Conservation (phyloP, 176 grass and related monocot species). For the Bromus sterilis region DNA sequence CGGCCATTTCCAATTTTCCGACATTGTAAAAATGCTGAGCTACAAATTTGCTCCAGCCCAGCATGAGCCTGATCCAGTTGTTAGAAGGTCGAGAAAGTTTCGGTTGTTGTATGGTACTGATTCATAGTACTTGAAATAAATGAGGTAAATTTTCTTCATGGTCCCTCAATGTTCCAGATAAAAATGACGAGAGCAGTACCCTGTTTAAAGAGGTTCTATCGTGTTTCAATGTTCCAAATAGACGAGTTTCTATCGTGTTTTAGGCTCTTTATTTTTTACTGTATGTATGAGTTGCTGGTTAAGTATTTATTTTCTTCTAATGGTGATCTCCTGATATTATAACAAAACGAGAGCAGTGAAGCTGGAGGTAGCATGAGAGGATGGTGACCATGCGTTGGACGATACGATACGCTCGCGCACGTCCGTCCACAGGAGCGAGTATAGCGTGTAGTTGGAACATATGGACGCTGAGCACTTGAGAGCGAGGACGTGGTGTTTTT, state of each 20-base stretch:
- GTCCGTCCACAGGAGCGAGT: neutral
- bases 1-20: neutral
- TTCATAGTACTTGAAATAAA: neutral
- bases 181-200: neutral
- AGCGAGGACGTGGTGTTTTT: too few relatives aligned
- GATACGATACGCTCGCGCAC: neutral
- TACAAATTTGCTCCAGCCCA: neutral
- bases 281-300: too few relatives aligned
- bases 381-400: neutral
- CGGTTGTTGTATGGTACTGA: neutral
- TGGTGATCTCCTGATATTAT: neutral
- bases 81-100: neutral
- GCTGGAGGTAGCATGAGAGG: neutral
- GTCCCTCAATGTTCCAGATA: neutral
- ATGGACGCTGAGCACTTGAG: neutral
- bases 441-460: neutral
- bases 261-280: neutral
- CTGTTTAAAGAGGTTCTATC: neutral
- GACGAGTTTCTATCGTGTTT: neutral
- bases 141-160: too few relatives aligned
- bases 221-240: neutral
- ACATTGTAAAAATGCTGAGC: conserved; percentile 2
- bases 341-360: neutral
- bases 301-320: neutral
- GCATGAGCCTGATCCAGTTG: neutral